Evolutionary conservation across 2,329 filamentous ascomycete species (phyloP).

Genomic region (Talaromyces sp.): DNA sequence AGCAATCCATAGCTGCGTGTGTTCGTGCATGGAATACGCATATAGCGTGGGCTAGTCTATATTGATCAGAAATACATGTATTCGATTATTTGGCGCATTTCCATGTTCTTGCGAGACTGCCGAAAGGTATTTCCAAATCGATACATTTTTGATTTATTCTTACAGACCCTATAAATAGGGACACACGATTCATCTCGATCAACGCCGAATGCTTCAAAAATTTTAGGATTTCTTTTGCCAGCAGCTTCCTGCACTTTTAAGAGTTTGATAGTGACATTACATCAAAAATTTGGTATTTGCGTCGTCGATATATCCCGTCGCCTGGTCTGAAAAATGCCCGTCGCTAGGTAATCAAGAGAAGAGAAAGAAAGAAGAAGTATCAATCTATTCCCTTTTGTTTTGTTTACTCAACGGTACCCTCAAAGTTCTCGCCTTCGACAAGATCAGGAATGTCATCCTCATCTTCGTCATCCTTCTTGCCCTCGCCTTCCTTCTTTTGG

Average conservation of each 20-base stretch:
- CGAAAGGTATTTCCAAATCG: background rate
- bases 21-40: too few species aligned
- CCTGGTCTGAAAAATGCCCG: background rate
- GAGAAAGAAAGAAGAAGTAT: background rate
- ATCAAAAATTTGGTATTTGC: slow-evolving; percentile 1
- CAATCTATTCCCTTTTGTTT: background rate
- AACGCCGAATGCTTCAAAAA: background rate
- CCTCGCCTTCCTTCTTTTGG: slow-evolving; percentile 87
- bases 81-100: background rate
- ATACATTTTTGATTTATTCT: background rate
- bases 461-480: slow-evolving; percentile 70
- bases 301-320: background rate
- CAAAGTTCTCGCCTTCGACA: slow-evolving; percentile 96
- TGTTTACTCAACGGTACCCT: slow-evolving; percentile 88
- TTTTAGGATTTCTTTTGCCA: background rate
- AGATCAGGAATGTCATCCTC: slow-evolving; percentile 88
- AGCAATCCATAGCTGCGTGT: background rate
- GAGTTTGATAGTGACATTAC: slow-evolving; percentile 1
- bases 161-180: background rate
- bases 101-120: background rate
- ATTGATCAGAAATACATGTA: too few species aligned
- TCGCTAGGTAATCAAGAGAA: background rate
- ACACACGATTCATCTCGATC: background rate
- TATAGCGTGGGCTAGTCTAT: too few species aligned
- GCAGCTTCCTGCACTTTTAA: background rate